Evolutionary conservation across 2,329 filamentous ascomycete genomes (phyloP).

Genomic region (Fusarium begoniae): DNA sequence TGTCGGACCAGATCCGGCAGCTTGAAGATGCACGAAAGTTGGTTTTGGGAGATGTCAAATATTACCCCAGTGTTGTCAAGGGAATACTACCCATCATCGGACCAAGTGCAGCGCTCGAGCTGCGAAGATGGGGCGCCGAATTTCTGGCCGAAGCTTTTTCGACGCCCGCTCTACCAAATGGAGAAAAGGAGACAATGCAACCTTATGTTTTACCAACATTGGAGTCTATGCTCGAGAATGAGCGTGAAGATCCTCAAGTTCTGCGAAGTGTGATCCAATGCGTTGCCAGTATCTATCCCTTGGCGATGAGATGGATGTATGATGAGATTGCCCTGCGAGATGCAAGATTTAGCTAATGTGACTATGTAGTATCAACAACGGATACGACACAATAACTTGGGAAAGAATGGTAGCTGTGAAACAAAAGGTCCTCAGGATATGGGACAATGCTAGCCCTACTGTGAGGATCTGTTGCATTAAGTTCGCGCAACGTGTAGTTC

Average conservation of each 20-base stretch:
- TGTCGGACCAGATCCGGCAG: constrained; percentile 83
- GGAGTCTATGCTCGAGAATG: constrained; percentile 72
- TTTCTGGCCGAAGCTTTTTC: constrained; percentile 97
- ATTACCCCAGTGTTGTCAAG: constrained; percentile 91
- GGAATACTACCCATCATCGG: constrained; percentile 93
- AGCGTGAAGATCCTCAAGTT: constrained; percentile 81
- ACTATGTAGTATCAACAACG: constrained; percentile 79
- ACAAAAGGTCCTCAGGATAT: constrained; percentile 84
- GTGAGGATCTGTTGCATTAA: constrained; percentile 96
- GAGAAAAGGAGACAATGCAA: constrained; percentile 83
- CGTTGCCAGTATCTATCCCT: constrained; percentile 89
- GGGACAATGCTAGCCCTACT: constrained; percentile 80
- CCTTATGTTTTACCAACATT: constrained; percentile 82
- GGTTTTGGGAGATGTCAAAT: constrained; percentile 83
- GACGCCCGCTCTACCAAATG: constrained; percentile 80
- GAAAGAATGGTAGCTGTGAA: constrained; percentile 90
- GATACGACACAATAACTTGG: constrained; percentile 84
- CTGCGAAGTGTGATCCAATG: constrained; percentile 88
- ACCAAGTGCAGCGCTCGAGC: constrained; percentile 75
- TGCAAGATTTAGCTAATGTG: constrained; percentile 41
- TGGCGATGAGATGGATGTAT: constrained; percentile 94
- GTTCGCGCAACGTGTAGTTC: constrained; percentile 91
- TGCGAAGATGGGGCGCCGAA: constrained; percentile 95
- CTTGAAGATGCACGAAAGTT: constrained; percentile 91
- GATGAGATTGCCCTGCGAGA: constrained; percentile 54